Conservation (phyloP, 176 grass and related monocot species). For the Bolboschoenus planiculmis region DNA sequence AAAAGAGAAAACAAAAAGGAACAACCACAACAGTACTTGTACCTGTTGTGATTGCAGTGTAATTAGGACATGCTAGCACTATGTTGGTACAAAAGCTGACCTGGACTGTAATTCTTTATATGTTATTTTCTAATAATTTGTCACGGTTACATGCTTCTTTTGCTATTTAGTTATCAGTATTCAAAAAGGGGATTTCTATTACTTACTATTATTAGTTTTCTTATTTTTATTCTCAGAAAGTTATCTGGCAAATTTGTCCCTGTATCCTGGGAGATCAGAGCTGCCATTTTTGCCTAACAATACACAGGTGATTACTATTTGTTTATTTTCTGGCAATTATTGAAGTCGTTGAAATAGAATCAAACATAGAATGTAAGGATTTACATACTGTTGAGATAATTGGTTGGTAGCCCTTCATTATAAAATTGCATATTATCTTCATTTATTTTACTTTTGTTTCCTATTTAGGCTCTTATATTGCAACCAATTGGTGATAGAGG, state of each 20-base stretch:
- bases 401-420: not conserved
- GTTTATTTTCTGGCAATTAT: not conserved
- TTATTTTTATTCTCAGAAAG: slow-evolving; percentile 48
- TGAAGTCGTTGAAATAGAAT: not conserved
- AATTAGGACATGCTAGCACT: not conserved
- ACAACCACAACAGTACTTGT: not conserved
- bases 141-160: not conserved
- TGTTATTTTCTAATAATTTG: not conserved
- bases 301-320: slow-evolving; percentile 53
- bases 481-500: slow-evolving; percentile 80
- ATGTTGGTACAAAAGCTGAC: not conserved
- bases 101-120: not conserved
- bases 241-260: slow-evolving; percentile 77
- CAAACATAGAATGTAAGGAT: not conserved
- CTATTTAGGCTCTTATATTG: slow-evolving; percentile 58
- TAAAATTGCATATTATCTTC: not conserved
- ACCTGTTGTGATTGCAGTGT: not conserved
- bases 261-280: slow-evolving; percentile 74
- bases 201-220: not conserved
- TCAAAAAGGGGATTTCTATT: not conserved
- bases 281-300: slow-evolving; percentile 72
- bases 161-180: not conserved
- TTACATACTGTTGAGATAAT: not conserved
- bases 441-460: not conserved
- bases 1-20: not conserved